Percentiles rank a stretch among this genome's conserved stretches.
Evolutionary conservation across 2,329 filamentous ascomycete genomes (phyloP).

Genomic region (Raffaelea deltoideospora): DNA sequence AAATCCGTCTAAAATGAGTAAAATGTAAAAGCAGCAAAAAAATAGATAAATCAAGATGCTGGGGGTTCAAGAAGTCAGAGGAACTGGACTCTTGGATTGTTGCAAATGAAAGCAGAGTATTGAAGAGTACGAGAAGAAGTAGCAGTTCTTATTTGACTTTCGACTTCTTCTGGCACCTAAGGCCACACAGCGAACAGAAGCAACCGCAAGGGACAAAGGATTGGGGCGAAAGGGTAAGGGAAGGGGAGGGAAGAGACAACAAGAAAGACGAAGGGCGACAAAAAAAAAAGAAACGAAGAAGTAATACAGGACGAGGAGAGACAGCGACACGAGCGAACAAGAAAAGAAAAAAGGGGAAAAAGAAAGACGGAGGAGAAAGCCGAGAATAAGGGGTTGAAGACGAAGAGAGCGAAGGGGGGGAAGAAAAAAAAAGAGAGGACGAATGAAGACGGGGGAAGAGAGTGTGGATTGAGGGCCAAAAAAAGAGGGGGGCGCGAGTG

Average conservation of each 20-base stretch:
- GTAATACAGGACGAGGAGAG: not conserved
- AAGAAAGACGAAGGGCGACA: slow-evolving; percentile 1
- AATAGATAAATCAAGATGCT: too few species aligned
- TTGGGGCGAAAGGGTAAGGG: too few species aligned
- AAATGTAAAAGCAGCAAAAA: too few species aligned
- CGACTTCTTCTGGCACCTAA: too few species aligned
- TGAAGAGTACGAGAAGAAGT: too few species aligned
- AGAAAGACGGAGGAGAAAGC: slow-evolving; percentile 1
- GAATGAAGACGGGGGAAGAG: not conserved
- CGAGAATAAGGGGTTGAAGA: not conserved
- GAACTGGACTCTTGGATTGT: too few species aligned
- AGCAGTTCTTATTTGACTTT: too few species aligned
- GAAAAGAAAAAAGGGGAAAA: not conserved
- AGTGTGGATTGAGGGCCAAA: not conserved
- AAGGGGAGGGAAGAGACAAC: slow-evolving; percentile 6
- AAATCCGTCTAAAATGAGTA: too few species aligned
- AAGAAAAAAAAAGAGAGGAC: not conserved
- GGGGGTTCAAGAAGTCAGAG: too few species aligned
- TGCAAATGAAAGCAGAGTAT: too few species aligned
- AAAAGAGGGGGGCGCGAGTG: not conserved
- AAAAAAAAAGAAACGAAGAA: not conserved
- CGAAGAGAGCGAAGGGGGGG: not conserved
- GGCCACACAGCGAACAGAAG: too few species aligned
- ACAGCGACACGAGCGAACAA: not conserved
- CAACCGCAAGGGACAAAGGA: too few species aligned